Evolutionary conservation across 441 rosid genomes (phyloP), one percentile per base, ranked within the genome.

Genomic region (Croton laevigatus): DNA sequence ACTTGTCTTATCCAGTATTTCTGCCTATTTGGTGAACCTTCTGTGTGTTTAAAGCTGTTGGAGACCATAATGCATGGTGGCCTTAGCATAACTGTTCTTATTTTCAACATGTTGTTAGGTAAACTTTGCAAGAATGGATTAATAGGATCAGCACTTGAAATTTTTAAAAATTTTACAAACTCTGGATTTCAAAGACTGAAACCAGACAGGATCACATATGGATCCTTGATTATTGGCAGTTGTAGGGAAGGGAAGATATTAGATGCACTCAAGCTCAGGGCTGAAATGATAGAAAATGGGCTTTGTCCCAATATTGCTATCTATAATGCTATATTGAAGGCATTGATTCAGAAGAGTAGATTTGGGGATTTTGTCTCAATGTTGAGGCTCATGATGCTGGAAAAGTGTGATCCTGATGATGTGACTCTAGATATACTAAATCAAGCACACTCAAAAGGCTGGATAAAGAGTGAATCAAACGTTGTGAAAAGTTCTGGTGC

Each of bases 41-140:
- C 78, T 6, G 73, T 57, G 40, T 58, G 81, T 69, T 51, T 76
- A 44, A 70, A 72, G 78, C 51, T 78, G 27, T 59, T 79, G 58
- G 65, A 76, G 22, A 58, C 45, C 58, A 75, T 83, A 80, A 76
- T 76, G 63, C 55, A 12, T 46, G 20, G 22, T 64, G 81, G 81
- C 37, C 71, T 66, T 27, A 14, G 58, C 40, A 79, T 84, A 11
- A 36, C 76, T 22, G 44, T 69, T 12, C 54, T 70, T 38, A 67
- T 76, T 66, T 34, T 78, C 36, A 74, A 83, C 66, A 40, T 55
- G 58, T 75, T 79, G 20, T 46, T 83, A 23, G 73, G 75, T 67
- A 75, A 70, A 69, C 81, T 83, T 71, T 81, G 87, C 75, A 81
- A 76, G 79, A 79, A 71, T 2, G 48, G 67, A 74, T 74, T 74